Base-by-base conservation (phyloP, 106 monocot species). In the Dioscorea zingiberensis region DNA sequence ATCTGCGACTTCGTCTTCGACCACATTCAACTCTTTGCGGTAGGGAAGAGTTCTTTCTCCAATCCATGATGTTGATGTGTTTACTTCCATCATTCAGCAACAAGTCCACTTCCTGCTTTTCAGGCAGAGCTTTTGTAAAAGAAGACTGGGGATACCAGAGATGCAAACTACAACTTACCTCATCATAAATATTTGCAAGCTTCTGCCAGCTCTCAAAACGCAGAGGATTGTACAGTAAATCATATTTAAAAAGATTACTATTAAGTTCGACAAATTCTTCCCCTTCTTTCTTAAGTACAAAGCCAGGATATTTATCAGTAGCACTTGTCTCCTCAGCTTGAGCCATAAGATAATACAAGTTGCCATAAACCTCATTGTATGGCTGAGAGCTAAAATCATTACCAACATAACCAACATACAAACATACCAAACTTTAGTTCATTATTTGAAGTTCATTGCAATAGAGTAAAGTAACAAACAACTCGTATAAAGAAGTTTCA, bases 131-230 rank as follows among this genome's bases (percentile, higher is more conserved):
- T 18, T 51, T 51, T 18, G 18, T 51, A 18, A 18, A 8, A 10
- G 56, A 56, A 56, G 21, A 56, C 3, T 24, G 22, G 56, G 22
- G 3, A 56, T n/a, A 28, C 23, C 29, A 19, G 58, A 4, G 38
- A 15, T 1, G 15, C 19, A 57, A 18, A 54, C 9, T 10, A 23
- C 10, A 38, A 38, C 65, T 10, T 74, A 89, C 89, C 84, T 98
- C 98, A 74, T 98, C 98, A 84, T 93, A 93, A 22, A 98, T 81
- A 78, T 89, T 86, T 46, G 98, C 93, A 82, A 98, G 98, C 80
- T 89, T 92, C 73, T 89, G 98, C 98, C 98, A 98, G 72, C 93
- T 98, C 79, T 98, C 88, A 81, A 93, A 98, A 21, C 78, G 92
- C 55, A 89, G 47, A 13, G 93, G 93, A 77, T 98, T 98, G 74